Conservation (phyloP, 2,329 filamentous ascomycete genomes). For the Coniochaeta sp. region DNA sequence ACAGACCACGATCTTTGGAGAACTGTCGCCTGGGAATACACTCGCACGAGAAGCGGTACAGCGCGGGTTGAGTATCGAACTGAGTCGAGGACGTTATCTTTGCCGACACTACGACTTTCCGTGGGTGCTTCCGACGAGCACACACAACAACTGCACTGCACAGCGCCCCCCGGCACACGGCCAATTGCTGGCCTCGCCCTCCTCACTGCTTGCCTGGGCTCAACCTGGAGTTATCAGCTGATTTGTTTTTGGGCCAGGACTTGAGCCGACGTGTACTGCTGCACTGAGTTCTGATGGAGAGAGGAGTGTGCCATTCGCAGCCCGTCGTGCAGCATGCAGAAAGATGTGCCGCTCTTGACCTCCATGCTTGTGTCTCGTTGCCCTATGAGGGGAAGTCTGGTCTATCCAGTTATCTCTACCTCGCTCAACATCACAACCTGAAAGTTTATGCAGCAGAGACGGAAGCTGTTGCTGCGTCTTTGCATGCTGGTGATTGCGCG, state of each 20-base stretch:
- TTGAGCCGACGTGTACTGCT: constrained; percentile 1
- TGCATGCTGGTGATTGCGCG: not conserved
- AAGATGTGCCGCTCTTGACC: not conserved
- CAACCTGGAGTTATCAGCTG: constrained; percentile 13
- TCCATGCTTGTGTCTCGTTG: not conserved
- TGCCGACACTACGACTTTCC: constrained; percentile 10
- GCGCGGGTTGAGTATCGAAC: constrained; percentile 5
- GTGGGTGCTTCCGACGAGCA: too few species aligned
- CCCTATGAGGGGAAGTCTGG: not conserved
- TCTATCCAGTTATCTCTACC: not conserved
- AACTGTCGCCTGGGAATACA: too few species aligned
- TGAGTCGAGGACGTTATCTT: too few species aligned
- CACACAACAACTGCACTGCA: too few species aligned
- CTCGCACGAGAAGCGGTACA: not conserved
- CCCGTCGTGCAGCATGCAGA: not conserved
- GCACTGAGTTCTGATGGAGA: not conserved
- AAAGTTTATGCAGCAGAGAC: not conserved
- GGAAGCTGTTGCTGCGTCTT: not conserved
- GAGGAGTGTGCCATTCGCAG: not conserved
- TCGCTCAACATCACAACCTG: too few species aligned
- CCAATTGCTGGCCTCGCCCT: constrained; percentile 12
- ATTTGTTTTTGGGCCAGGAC: constrained; percentile 12
- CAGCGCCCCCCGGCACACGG: not conserved
- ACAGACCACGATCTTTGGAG: too few species aligned
- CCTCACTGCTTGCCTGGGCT: constrained; percentile 1